Base-by-base conservation (phyloP, 352 stramenopile genomes). In the Pythium apleroticum region DNA sequence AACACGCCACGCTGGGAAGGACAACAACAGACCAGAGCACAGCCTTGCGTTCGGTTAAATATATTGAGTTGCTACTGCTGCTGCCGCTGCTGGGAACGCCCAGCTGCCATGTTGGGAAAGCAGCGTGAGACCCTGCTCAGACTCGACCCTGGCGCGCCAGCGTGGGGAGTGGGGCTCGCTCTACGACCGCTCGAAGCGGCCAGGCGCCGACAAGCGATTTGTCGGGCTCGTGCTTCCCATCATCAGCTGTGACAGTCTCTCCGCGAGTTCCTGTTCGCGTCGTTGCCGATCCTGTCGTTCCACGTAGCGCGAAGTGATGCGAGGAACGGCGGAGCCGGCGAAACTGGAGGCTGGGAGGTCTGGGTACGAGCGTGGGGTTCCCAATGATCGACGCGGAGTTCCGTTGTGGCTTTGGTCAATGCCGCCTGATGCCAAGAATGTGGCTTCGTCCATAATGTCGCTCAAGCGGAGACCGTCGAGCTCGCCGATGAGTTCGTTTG, bases 11-110 rank as follows among this genome's bases (percentile, higher is more conserved):
- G n/a, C n/a, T 19, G 52, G 24, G 56, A 8, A 22, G 9, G 10
- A 41, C 7, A 1, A 52, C 39, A 43, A 30, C 22, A 62, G 25
- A 35, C 22, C 27, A 22, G 22, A 63, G 35, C 8, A 46, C 27
- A 56, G 27, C 20, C 19, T 30, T 33, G 57, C 41, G 52, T 59
- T 71, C 62, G 35, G 62, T 74, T 74, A 74, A 74, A 74, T 74
- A 74, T 74, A 74, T 71, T 70, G 53, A 50, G 31, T 24, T 63
- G 19, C 33, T 31, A 17, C 28, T 64, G 54, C 25, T 61, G 45
- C 57, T 58, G 27, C 24, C 22, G 54, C 10, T 41, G 14, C 14
- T 41, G 43, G 20, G 43, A n/a, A n/a, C n/a, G n/a, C n/a, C n/a
- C n/a, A n/a, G n/a, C n/a, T 28, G 7, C 9, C n/a, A 19, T 24